A percentile compares a stretch with the other conserved stretches of the same genome.
Conservation (phyloP, 2,329 filamentous ascomycete species). For the Pyrenophora graminea region DNA sequence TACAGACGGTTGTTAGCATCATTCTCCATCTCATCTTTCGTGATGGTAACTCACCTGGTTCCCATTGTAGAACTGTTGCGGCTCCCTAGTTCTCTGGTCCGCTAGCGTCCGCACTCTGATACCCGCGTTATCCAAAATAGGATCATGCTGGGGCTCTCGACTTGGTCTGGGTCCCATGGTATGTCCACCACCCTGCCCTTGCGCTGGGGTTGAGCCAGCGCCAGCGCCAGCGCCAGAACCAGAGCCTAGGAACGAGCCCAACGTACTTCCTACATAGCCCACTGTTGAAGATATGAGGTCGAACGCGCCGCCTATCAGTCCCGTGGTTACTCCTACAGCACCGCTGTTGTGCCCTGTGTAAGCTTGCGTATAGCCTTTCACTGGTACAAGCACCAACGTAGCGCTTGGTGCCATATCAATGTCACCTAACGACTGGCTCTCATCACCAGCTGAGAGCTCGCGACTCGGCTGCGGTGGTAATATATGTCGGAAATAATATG, state of each 20-base stretch:
- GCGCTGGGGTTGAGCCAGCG: slow-evolving; percentile 10
- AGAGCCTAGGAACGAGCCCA: slow-evolving; percentile 38
- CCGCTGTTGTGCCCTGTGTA: slow-evolving; percentile 51
- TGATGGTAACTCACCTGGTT: slow-evolving; percentile 70
- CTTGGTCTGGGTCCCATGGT: slow-evolving; percentile 15
- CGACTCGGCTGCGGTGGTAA: slow-evolving; percentile 77
- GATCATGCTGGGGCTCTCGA: slow-evolving; percentile 13
- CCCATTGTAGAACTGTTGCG: slow-evolving; percentile 83
- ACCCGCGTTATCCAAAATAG: slow-evolving; percentile 23
- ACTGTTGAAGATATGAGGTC: slow-evolving; percentile 42
- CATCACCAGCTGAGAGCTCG: slow-evolving; percentile 74
- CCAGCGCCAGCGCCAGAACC: not conserved
- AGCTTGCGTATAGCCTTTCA: slow-evolving; percentile 64
- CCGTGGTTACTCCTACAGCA: slow-evolving; percentile 37
- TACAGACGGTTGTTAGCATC: not conserved
- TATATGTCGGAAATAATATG: slow-evolving; percentile 85
- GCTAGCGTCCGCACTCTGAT: slow-evolving; percentile 51
- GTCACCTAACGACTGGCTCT: slow-evolving; percentile 67
- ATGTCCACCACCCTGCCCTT: slow-evolving; percentile 13
- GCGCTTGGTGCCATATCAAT: slow-evolving; percentile 78
- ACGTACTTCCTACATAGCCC: slow-evolving; percentile 38
- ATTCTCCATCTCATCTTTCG: not conserved
- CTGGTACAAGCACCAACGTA: slow-evolving; percentile 79
- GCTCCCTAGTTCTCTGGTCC: slow-evolving; percentile 56
- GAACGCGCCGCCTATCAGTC: slow-evolving; percentile 41